Percentiles rank a stretch among this genome's conserved stretches.
phyloP scores from a whole-genome alignment of 2,329 filamentous ascomycete species.

The Penicillium occitanis region DNA sequence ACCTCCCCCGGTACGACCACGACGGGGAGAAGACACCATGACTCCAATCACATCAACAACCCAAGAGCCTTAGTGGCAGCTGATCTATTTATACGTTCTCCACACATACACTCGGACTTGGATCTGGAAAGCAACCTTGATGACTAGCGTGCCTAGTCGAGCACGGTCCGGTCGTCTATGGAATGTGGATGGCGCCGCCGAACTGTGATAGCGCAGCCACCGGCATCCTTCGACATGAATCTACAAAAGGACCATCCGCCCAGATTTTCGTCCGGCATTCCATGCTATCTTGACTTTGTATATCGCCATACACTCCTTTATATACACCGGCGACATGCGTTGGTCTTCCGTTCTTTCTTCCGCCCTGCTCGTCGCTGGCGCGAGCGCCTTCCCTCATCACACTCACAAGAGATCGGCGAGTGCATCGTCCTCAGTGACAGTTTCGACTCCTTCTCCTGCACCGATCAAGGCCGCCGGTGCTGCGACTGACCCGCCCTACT shows the following conservation, averaged over 20 bases:
- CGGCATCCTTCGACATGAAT: background rate
- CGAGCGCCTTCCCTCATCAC: slow-evolving; percentile 17
- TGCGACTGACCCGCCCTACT: slow-evolving; percentile 31
- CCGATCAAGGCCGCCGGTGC: background rate
- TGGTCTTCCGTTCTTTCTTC: slow-evolving; percentile 18
- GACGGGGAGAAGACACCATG: background rate
- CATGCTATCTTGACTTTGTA: background rate
- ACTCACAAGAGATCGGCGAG: slow-evolving; percentile 14
- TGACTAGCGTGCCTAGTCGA: background rate
- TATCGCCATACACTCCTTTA: slow-evolving; percentile 18
- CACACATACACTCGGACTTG: slow-evolving; percentile 2
- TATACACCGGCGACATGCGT: slow-evolving; percentile 21
- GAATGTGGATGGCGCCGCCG: background rate
- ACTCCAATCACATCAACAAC: background rate
- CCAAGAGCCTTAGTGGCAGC: background rate
- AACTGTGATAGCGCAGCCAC: background rate
- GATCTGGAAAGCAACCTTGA: slow-evolving; percentile 12
- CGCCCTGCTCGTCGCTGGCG: slow-evolving; percentile 24
- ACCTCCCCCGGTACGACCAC: background rate
- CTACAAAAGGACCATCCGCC: slow-evolving; percentile 7
- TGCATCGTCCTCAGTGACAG: slow-evolving; percentile 21
- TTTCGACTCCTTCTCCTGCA: slow-evolving; percentile 11
- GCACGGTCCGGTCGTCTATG: background rate
- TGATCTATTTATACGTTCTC: slow-evolving; percentile 4
- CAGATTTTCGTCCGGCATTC: background rate